Evolutionary conservation across 306 rosid species (phyloP).

Genomic region (Parietaria judaica): DNA sequence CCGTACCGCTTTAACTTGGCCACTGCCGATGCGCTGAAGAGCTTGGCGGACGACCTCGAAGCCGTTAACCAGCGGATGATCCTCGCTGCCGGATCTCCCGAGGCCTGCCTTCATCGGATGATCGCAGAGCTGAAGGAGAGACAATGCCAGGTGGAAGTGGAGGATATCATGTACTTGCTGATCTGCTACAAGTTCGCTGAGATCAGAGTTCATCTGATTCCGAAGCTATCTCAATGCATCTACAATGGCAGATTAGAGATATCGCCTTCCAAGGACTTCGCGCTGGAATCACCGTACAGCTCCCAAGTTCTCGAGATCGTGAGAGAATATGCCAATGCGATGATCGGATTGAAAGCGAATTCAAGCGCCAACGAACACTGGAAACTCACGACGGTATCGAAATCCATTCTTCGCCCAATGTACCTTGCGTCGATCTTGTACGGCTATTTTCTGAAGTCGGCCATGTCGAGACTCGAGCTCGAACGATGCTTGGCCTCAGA

Average conservation of each 20-base stretch:
- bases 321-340: conserved; percentile 59
- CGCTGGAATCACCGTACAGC: conserved; percentile 72
- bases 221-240: conserved; percentile 71
- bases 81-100: conserved; percentile 36
- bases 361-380: conserved; percentile 73
- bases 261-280: conserved; percentile 89
- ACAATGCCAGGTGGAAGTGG: conserved; percentile 61
- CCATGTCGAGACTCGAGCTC: conserved; percentile 52
- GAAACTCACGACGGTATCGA: conserved; percentile 62
- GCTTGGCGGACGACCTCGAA: conserved; percentile 59
- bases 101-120: conserved; percentile 82
- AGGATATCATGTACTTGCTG: conserved; percentile 81
- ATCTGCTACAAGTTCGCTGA: conserved; percentile 77
- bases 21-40: conserved; percentile 57
- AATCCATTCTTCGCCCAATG: conserved; percentile 41
- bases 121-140: conserved; percentile 81
- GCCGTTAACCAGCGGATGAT: conserved; percentile 49
- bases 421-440: conserved; percentile 76
- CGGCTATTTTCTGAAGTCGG: conserved; percentile 88
- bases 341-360: conserved; percentile 77
- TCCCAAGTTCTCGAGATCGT: conserved; percentile 69
- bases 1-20: conserved; percentile 63
- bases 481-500: conserved; percentile 46
- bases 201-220: conserved; percentile 72
- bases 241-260: conserved; percentile 89